phyloP scores from a whole-genome alignment of 1,284 basidiomycete genomes.

The Heterobasidion irregulare region DNA sequence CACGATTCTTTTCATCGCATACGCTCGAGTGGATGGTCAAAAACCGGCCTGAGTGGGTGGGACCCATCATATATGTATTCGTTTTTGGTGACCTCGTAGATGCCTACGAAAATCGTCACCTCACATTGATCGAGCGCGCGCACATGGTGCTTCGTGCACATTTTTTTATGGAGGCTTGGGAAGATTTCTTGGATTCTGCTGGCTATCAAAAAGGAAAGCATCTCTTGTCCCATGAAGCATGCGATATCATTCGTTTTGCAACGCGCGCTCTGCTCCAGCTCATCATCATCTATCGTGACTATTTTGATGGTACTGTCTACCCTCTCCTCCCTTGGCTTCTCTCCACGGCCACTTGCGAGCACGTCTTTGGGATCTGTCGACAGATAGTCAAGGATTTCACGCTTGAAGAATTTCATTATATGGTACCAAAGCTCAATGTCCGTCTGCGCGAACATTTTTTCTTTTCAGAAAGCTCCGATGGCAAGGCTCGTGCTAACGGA shows the following conservation, averaged over 20 bases:
- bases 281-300: slow-evolving; percentile 25
- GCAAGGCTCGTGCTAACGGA: slow-evolving; percentile 14
- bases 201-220: slow-evolving; percentile 16
- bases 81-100: slow-evolving; percentile 17
- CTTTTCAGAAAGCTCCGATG: neutral
- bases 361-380: slow-evolving; percentile 24
- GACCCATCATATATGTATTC: slow-evolving; percentile 15
- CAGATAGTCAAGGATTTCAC: slow-evolving; percentile 28
- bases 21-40: slow-evolving; percentile 9
- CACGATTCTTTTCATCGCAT: slow-evolving; percentile 17
- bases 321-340: slow-evolving; percentile 26
- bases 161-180: slow-evolving; percentile 29
- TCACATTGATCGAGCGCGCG: slow-evolving; percentile 18
- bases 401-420: slow-evolving; percentile 22
- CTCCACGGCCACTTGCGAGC: slow-evolving; percentile 26
- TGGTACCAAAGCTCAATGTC: slow-evolving; percentile 20
- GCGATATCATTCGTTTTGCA: slow-evolving; percentile 18
- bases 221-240: slow-evolving; percentile 25
- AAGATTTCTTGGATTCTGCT: slow-evolving; percentile 14
- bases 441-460: slow-evolving; percentile 5
- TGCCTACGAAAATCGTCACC: slow-evolving; percentile 15
- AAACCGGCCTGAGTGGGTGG: slow-evolving; percentile 9
- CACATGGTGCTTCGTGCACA: slow-evolving; percentile 22
- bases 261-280: slow-evolving; percentile 9
- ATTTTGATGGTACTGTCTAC: slow-evolving; percentile 7